These are phyloP conservation scores for Pisolithus orientalis DNA, from an alignment of 768 basidiomycete species.

Conservation along the genomic window DNA sequence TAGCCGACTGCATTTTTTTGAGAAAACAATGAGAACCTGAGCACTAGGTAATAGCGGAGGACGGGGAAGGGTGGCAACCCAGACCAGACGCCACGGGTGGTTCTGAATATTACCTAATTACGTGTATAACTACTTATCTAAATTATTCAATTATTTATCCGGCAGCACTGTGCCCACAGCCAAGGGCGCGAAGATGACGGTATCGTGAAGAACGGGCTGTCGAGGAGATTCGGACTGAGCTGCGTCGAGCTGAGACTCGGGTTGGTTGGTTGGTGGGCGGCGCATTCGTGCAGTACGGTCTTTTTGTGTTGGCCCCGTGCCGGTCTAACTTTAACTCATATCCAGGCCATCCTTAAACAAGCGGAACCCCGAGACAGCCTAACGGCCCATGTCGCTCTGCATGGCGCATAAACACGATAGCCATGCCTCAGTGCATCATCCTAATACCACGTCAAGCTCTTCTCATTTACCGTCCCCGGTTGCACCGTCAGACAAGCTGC, in stretches of 20 bases:
- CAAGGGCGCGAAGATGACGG: neutral
- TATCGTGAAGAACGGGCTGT: neutral
- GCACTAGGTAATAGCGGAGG: neutral
- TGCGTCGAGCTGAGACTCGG: no score
- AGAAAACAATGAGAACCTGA: neutral
- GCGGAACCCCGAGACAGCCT: neutral
- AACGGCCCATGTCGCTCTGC: conserved; percentile 4
- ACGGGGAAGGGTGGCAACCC: neutral
- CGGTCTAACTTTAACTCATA: neutral
- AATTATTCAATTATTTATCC: neutral
- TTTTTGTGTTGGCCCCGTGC: neutral
- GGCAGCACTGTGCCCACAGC: neutral
- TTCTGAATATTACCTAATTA: conserved; percentile 19
- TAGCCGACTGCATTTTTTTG: conserved; percentile 46
- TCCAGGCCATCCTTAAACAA: neutral
- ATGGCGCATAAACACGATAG: conserved; percentile 26
- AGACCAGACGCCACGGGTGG: neutral
- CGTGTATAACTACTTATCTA: no score
- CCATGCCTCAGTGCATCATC: conserved; percentile 9
- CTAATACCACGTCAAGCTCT: conserved; percentile 1
- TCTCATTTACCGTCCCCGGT: conserved; percentile 25
- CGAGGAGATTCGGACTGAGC: no score
- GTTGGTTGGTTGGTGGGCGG: neutral
- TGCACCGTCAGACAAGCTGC: conserved; percentile 33
- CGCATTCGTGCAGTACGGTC: neutral